These are phyloP conservation scores for Purpureocillium takamizusanense DNA, from an alignment of 2,329 filamentous ascomycete species.

Conservation along the genomic window DNA sequence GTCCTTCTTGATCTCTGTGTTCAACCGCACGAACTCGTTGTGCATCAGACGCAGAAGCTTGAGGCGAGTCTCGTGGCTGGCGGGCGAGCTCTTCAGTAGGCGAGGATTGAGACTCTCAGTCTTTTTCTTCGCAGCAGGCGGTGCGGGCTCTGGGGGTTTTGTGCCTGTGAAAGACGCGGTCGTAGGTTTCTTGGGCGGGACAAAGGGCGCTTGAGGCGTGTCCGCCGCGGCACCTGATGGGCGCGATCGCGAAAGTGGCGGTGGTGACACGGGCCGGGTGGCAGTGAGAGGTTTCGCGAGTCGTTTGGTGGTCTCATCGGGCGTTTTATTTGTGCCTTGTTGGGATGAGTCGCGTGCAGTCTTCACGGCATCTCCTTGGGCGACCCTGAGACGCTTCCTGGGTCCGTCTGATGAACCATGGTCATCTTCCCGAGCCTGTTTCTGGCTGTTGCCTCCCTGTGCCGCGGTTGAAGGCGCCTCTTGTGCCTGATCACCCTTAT, in stretches of 20 bases:
- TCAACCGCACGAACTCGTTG: constrained; percentile 56
- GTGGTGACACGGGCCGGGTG: constrained; percentile 23
- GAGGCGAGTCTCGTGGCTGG: constrained; percentile 45
- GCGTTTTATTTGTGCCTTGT: background rate
- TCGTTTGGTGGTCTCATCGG: background rate
- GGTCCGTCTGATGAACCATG: constrained; percentile 11
- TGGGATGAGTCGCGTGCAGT: background rate
- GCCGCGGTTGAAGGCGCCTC: constrained; percentile 5
- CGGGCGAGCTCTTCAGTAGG: constrained; percentile 48
- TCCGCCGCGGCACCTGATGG: background rate
- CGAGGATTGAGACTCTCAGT: constrained; percentile 58
- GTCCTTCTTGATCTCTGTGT: constrained; percentile 49
- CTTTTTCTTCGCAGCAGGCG: constrained; percentile 12
- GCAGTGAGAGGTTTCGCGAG: constrained; percentile 8
- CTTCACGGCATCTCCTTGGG: constrained; percentile 1
- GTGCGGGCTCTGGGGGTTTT: no score
- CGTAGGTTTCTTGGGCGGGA: constrained; percentile 6
- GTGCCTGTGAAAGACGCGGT: no score
- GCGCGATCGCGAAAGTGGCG: constrained; percentile 12
- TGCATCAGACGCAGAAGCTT: constrained; percentile 56
- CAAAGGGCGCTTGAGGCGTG: background rate
- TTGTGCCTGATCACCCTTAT: constrained; percentile 23
- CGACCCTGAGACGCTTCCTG: constrained; percentile 20
- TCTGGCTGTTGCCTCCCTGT: constrained; percentile 1
- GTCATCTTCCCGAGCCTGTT: background rate